A percentile compares a stretch with the other conserved stretches of the same genome.
Evolutionary conservation across 2,329 filamentous ascomycete species (phyloP).

Genomic region (Mariannaea sp.): DNA sequence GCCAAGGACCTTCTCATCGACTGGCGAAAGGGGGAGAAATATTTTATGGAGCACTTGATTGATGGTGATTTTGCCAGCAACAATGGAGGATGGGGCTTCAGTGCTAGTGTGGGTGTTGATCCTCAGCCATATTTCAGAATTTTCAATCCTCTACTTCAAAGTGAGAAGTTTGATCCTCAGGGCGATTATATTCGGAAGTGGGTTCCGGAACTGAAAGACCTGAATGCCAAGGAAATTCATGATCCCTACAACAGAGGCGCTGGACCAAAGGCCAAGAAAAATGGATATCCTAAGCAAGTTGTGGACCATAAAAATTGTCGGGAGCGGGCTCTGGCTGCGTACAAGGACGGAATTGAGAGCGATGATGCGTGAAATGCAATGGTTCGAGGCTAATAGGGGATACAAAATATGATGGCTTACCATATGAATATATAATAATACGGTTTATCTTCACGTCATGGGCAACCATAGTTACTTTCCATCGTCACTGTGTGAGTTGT

Average conservation of each 20-base stretch:
- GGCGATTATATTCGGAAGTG: slow-evolving; percentile 83
- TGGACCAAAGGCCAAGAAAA: slow-evolving; percentile 61
- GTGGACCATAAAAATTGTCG: slow-evolving; percentile 75
- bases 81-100: slow-evolving; percentile 64
- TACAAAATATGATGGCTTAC: not conserved
- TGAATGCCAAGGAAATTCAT: slow-evolving; percentile 74
- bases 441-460: slow-evolving; percentile 3
- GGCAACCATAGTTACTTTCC: no score
- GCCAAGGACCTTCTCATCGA: slow-evolving; percentile 81
- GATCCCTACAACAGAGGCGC: slow-evolving; percentile 76
- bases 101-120: slow-evolving; percentile 74
- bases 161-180: slow-evolving; percentile 80
- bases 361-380: slow-evolving; percentile 29
- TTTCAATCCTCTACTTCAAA: slow-evolving; percentile 85
- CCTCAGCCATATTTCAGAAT: slow-evolving; percentile 90
- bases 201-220: slow-evolving; percentile 72
- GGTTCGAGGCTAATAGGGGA: no score
- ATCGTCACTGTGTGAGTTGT: slow-evolving; percentile 17
- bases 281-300: slow-evolving; percentile 74
- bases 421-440: not conserved
- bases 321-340: slow-evolving; percentile 69
- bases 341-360: slow-evolving; percentile 59
- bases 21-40: slow-evolving; percentile 80
- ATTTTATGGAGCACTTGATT: slow-evolving; percentile 81
- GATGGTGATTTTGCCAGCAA: slow-evolving; percentile 83